Evolutionary conservation across 495 filamentous ascomycete genomes (phyloP).

Genomic region (Neurospora sp.): DNA sequence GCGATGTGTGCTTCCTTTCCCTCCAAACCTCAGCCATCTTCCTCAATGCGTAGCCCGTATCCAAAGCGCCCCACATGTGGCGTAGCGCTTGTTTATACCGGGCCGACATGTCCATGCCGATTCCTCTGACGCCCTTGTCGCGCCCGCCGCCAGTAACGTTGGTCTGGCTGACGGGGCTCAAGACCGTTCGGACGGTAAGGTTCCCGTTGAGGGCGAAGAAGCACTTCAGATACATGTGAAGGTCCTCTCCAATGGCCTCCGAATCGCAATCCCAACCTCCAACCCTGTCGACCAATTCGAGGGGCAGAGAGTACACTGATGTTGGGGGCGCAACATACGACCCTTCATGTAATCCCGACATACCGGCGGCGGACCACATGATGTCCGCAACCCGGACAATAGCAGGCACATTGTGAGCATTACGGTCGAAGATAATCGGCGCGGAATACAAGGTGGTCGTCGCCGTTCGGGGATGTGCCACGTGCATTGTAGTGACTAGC

Average conservation of each 20-base stretch:
- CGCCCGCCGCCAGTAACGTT: slow-evolving; percentile 49
- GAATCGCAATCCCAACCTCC: slow-evolving; percentile 58
- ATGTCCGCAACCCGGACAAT: slow-evolving; percentile 61
- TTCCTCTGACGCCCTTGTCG: slow-evolving; percentile 38
- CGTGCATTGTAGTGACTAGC: slow-evolving; percentile 50
- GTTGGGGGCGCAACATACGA: slow-evolving; percentile 54
- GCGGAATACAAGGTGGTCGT: slow-evolving; percentile 52
- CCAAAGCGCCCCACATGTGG: slow-evolving; percentile 66
- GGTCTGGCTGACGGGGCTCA: slow-evolving; percentile 56
- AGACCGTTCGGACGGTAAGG: slow-evolving; percentile 42
- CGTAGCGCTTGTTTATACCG: slow-evolving; percentile 56
- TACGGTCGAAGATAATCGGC: slow-evolving; percentile 65
- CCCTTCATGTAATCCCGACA: slow-evolving; percentile 53
- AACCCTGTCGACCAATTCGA: slow-evolving; percentile 51
- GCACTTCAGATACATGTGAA: slow-evolving; percentile 69
- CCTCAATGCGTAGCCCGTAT: slow-evolving; percentile 50
- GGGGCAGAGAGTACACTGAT: slow-evolving; percentile 58
- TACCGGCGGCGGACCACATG: slow-evolving; percentile 54
- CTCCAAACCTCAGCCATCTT: slow-evolving; percentile 39
- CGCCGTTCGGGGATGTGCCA: slow-evolving; percentile 41
- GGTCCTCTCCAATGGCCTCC: slow-evolving; percentile 60
- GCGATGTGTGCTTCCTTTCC: slow-evolving; percentile 37
- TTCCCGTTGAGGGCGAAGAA: slow-evolving; percentile 60
- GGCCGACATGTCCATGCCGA: slow-evolving; percentile 42
- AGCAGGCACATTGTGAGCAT: slow-evolving; percentile 52